Base-by-base conservation (phyloP, 345 rosid species). In the Salix udensis region DNA sequence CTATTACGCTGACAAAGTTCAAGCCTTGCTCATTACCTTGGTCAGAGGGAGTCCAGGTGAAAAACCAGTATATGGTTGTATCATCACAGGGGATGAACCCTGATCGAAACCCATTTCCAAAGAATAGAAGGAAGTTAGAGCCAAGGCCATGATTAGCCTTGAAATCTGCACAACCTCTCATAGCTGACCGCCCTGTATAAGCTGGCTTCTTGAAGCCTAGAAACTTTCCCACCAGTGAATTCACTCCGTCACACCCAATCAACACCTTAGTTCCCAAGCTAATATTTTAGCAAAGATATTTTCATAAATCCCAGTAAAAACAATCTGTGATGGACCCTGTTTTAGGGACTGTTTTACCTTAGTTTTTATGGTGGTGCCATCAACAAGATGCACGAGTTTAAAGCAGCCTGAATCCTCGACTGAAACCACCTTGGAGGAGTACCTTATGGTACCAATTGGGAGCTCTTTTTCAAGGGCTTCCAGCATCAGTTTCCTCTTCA, bases 191-290 rank as follows among this genome's bases (percentile, higher is more conserved):
- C 26, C 88, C 72, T 1, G 82, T 39, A 61, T 53, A 87, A 36
- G 77, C 77, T 2, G 88, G 88, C 7, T 60, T 78, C 77, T 86
- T 86, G 81, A 91, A 87, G 16, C 92, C 96, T 18, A 91, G 75
- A 91, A 89, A 91, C 77, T 84, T 91, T 12, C 90, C 86, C 78
- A 87, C 89, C 58, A 84, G 84, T 3, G 97, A 91, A 74, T 90
- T 85, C 70, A 88, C 89, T 40, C 96, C 96, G 67, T 89, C 96
- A 67, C 94, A 87, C 73, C 96, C 96, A 58, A 93, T 79, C 85
- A 90, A 81, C 74, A 87, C 86, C 93, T 89, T 65, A 42, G 2
- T 42, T 42, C 46, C 4, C 4, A 10, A 12, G 1, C 13, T 42
- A 42, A 42, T 42, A 42, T 11, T 11, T 11, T 12, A 36, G 37